Base-by-base conservation (phyloP, 75 land plant genomes). In the Ceratopteris richardii region DNA sequence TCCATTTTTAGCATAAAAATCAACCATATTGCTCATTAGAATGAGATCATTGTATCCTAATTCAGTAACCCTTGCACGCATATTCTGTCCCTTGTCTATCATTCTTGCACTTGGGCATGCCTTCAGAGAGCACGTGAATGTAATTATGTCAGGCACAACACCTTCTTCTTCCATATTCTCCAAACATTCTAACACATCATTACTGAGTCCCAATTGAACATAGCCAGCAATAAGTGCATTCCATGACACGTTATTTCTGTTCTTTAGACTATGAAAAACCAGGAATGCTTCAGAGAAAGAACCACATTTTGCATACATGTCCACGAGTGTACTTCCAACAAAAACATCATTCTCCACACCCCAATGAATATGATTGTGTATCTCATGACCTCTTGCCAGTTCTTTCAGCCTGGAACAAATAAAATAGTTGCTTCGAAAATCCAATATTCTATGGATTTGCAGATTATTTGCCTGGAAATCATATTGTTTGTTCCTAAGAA, bases 221-320 rank as follows among this genome's bases (percentile, higher is more conserved):
- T 58, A 68, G 17, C 72, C 54, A 18, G 72, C 36, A 22, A 66
- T 62, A 68, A 63, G 57, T 12, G 70, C 72, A 57, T 73, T 78
- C 81, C 81, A 78, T 1, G 77, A 39, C 14, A 79, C 58, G 21
- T 59, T 52, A 66, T 51, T 70, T 20, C 73, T 73, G 1, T 54
- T 29, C 12, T 47, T 44, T 17, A 75, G 74, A 40, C 58, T 36
- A 0, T 79, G 70, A 56, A 79, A 75, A 19, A 79, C 18, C 13
- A 9, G 0, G 2, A 67, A 52, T 9, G 82, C 82, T 51, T 70
- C 70, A 6, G 62, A 31, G 24, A 70, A 42, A 13, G 33, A 54
- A 19, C 70, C 74, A 42, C 59, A 52, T 21, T 66, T 43, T 31
- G 74, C 71, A 51, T 66, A 79, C 23, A 50, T 50, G 37, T 33